phyloP scores from a whole-genome alignment of 75 land plant genomes.

The Ceratopteris richardii region DNA sequence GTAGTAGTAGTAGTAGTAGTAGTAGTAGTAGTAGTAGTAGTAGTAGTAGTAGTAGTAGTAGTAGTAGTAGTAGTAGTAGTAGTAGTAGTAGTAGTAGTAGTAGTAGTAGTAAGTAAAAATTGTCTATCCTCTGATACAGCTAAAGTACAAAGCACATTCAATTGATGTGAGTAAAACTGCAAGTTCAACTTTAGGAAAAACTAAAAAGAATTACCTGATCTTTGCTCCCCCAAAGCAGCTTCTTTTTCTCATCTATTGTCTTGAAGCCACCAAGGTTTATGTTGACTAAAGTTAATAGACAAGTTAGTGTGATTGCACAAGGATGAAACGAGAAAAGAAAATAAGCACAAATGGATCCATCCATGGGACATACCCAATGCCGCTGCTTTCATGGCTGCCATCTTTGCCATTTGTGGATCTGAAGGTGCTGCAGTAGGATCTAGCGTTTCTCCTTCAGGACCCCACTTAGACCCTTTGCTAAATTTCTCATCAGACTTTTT shows the following conservation, averaged over 20 bases:
- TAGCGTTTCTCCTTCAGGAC: slow-evolving; percentile 18
- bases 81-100: too few relatives aligned
- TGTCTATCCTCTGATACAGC: too few relatives aligned
- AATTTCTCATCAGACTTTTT: slow-evolving; percentile 22
- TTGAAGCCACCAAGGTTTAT: slow-evolving; percentile 60
- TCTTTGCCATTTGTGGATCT: slow-evolving; percentile 42
- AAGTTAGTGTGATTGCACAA: slow-evolving; percentile 2
- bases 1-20: too few relatives aligned
- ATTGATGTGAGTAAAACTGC: too few relatives aligned
- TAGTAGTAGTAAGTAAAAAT: too few relatives aligned
- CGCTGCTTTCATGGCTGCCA: slow-evolving; percentile 94
- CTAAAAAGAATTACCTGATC: slow-evolving; percentile 24
- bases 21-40: too few relatives aligned
- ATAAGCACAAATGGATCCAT: neutral
- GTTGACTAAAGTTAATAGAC: slow-evolving; percentile 53
- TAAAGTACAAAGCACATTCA: too few relatives aligned
- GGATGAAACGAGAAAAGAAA: too few relatives aligned
- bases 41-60: too few relatives aligned
- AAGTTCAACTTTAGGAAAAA: too few relatives aligned
- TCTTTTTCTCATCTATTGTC: slow-evolving; percentile 93
- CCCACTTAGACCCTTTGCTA: slow-evolving; percentile 33
- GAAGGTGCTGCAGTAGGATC: slow-evolving; percentile 14
- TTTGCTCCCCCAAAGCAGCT: slow-evolving; percentile 89
- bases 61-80: too few relatives aligned
- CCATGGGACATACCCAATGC: slow-evolving; percentile 3